These are phyloP conservation scores for Fusarium veterinarium DNA, from an alignment of 2,329 filamentous ascomycete genomes.

Conservation along the genomic window DNA sequence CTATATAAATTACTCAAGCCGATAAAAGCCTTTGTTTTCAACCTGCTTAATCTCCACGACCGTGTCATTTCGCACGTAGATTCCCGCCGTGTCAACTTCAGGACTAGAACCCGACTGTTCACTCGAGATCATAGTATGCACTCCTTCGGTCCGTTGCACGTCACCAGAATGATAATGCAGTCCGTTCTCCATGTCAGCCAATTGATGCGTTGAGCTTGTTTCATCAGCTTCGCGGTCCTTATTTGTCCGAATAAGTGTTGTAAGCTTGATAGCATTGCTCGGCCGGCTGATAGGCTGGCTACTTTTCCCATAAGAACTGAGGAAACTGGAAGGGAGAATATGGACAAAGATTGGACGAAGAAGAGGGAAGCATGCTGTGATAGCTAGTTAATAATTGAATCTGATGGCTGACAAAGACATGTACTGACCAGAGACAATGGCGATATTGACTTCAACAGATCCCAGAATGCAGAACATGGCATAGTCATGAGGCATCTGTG, in stretches of 20 bases:
- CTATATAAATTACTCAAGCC: not conserved
- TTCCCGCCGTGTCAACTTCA: not conserved
- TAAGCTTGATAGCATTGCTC: conserved; percentile 23
- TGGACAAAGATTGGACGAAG: conserved; percentile 34
- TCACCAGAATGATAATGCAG: not conserved
- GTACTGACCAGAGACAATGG: conserved; percentile 35
- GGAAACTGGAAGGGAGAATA: conserved; percentile 29
- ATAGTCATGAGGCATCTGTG: conserved; percentile 37
- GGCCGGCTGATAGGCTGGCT: conserved; percentile 31
- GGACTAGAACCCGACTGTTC: not conserved
- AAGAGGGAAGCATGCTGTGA: conserved; percentile 36
- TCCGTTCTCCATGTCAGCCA: conserved; percentile 24
- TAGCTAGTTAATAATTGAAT: not conserved
- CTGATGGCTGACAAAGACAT: rapidly evolving
- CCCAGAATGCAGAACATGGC: conserved; percentile 28
- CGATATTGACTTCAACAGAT: conserved; percentile 36
- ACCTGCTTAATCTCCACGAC: conserved; percentile 17
- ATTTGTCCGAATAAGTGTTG: conserved; percentile 11
- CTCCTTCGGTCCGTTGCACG: not conserved
- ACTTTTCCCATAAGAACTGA: conserved; percentile 27
- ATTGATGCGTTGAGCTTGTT: conserved; percentile 32
- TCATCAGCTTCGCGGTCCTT: conserved; percentile 19
- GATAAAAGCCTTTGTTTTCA: not conserved
- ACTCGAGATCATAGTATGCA: conserved; percentile 29
- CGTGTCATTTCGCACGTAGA: conserved; percentile 25